Conservation (phyloP, 768 basidiomycete species). For the Trichaptum fuscoviolaceum region DNA sequence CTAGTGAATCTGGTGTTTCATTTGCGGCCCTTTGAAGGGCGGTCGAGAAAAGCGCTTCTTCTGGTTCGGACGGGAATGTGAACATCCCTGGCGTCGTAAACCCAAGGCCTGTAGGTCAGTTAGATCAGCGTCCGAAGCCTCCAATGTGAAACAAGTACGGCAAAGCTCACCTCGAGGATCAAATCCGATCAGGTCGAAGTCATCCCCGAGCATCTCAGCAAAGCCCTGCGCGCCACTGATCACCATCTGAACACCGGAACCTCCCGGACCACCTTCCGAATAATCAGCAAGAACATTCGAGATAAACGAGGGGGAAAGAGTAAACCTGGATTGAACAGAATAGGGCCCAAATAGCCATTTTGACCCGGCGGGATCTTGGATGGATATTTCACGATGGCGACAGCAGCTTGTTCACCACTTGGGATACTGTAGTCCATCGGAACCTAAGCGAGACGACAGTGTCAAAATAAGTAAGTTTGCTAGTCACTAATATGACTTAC, state of each 20-base stretch:
- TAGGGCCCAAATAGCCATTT: constrained; percentile 23
- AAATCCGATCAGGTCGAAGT: constrained; percentile 23
- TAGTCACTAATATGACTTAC: background rate
- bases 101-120: background rate
- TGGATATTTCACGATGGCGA: constrained; percentile 23
- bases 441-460: constrained; percentile 14
- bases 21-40: background rate
- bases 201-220: constrained; percentile 14
- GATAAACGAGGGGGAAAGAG: background rate
- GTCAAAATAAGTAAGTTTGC: background rate
- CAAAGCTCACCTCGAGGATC: constrained; percentile 23
- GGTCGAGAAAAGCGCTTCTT: background rate
- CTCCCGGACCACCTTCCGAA: constrained; percentile 16
- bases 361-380: constrained; percentile 12
- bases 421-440: constrained; percentile 26
- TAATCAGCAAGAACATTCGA: background rate
- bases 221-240: background rate
- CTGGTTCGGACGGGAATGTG: background rate
- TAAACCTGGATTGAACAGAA: constrained; percentile 26
- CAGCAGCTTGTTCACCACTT: constrained; percentile 13
- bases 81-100: background rate
- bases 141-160: background rate
- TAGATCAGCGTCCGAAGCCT: background rate
- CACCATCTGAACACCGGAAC: background rate
- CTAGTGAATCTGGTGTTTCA: background rate